Evolutionary conservation across 148 eudicot genomes (phyloP), one percentile per base, ranked within the genome.

Genomic region (Rhododendron griersonianum): DNA sequence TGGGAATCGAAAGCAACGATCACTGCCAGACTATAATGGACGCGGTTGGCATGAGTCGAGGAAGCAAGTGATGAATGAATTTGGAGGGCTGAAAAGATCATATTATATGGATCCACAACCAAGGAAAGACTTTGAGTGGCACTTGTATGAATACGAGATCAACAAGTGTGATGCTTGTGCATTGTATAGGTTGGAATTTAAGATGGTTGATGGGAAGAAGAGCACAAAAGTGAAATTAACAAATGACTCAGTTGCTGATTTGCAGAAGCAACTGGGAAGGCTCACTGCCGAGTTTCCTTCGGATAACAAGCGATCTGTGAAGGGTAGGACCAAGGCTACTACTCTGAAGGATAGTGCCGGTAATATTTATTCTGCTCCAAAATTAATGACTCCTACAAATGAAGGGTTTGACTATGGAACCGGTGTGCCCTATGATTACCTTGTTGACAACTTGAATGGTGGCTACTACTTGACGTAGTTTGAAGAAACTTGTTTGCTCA

Each of bases 101-200:
- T 97, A 97, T 89, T 97, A 95, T 82, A 97, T 97, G 99, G 99
- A 97, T 51, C 99, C 99, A 77, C 99, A 97, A 81, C 99, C 99
- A 21, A 91, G 93, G 90, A 90, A 93, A 79, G 93, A 90, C 90
- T 91, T 88, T 15, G 99, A 97, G 80, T 97, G 99, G 99, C 99
- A 97, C 91, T 95, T 97, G 7, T 97, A 92, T 35, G 99, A 97
- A 86, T 97, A 97, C 55, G 98, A 94, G 89, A 93, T 97, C 86
- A 92, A 87, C 81, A 93, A 93, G 74, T 97, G 89, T 47, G 96
- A 93, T 81, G 96, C 89, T 11, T 95, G 98, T 85, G 99, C 99
- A 3, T 87, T 97, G 59, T 97, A 97, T 67, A 90, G 99, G 85
- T 86, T 97, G 88, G 99, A 97, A 91, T 92, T 91, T 83, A 97